Evolutionary conservation across 1,139 yeast genomes (phyloP).

Genomic region (Candida dubliniensis): DNA sequence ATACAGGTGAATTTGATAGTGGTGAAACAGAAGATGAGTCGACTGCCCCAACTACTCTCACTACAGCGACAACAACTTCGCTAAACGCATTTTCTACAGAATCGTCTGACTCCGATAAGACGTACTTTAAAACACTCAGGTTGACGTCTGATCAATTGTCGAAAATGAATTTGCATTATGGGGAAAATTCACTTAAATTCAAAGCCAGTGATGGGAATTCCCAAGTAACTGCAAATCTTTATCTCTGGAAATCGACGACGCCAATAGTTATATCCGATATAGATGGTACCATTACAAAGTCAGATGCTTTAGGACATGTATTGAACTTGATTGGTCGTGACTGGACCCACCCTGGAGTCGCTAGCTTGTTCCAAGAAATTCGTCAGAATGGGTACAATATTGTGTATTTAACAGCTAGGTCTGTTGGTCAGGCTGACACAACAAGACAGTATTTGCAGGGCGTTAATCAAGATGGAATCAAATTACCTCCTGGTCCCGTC

Average conservation of each 20-base stretch:
- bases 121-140: slow-evolving; percentile 82
- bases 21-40: slow-evolving; percentile 9
- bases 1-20: slow-evolving; percentile 16
- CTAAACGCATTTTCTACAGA: slow-evolving; percentile 8
- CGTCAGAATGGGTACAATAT: slow-evolving; percentile 86
- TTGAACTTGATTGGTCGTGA: slow-evolving; percentile 91
- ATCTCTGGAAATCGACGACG: slow-evolving; percentile 77
- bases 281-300: slow-evolving; percentile 97
- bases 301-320: slow-evolving; percentile 97
- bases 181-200: slow-evolving; percentile 76
- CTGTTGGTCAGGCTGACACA: slow-evolving; percentile 94
- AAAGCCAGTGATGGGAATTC: slow-evolving; percentile 84
- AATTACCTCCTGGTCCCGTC: slow-evolving; percentile 89
- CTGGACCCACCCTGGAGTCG: slow-evolving; percentile 98
- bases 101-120: slow-evolving; percentile 25
- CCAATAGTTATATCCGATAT: slow-evolving; percentile 97
- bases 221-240: slow-evolving; percentile 68
- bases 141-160: slow-evolving; percentile 87
- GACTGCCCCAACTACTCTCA: slow-evolving; percentile 2
- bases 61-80: slow-evolving; percentile 8
- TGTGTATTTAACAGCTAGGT: slow-evolving; percentile 89
- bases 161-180: slow-evolving; percentile 69
- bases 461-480: slow-evolving; percentile 66
- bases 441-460: slow-evolving; percentile 83
- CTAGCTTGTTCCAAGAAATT: slow-evolving; percentile 84